Evolutionary conservation across 2,329 filamentous ascomycete species (phyloP), one percentile per base, ranked within the genome.

Genomic region (Fusarium praegraminearum): DNA sequence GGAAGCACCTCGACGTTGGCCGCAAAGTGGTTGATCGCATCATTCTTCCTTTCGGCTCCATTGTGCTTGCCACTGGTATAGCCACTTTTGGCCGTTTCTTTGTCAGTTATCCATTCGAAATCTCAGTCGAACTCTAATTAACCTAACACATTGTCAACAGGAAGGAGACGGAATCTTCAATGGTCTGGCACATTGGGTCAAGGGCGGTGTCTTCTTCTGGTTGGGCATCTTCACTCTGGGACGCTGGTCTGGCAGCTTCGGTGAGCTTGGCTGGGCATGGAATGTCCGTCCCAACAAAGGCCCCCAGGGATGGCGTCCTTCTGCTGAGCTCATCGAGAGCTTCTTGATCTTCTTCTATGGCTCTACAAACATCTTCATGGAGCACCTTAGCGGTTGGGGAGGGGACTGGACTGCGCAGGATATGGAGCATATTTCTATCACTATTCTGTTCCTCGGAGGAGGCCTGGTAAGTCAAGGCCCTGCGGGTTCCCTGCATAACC

Each of bases 191-290:
- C 95, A 98, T 77, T 97, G 93, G 83, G 90, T 98, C 78, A 98
- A 98, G 78, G 95, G 95, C 46, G 93, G 93, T 5, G 91, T 98
- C 57, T 98, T 98, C 83, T 93, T 98, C 82, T 96, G 93, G 90
- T 93, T 97, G 68, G 95, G 95, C 11, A 81, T 97, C 22, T 82
- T 98, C 64, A 97, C 93, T 0, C 85, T 98, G 6, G 94, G 93
- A 32, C 90, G 95, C 58, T 98, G 93, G 91, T 89, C 94, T 76
- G 95, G 95, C 28, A 92, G 92, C 78, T 98, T 97, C 78, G 90
- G 92, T 61, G 93, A 97, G 64, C 86, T 95, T 59, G 95, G 95
- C 70, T 98, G 95, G 95, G 93, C 94, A 0, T 98, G 95, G 95
- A 98, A 98, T 75, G 80, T 94, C 63, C 91, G 92, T 63, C 93